Evolutionary conservation across 257 asterid species (phyloP).

Genomic region (Galeopsis tetrahit): DNA sequence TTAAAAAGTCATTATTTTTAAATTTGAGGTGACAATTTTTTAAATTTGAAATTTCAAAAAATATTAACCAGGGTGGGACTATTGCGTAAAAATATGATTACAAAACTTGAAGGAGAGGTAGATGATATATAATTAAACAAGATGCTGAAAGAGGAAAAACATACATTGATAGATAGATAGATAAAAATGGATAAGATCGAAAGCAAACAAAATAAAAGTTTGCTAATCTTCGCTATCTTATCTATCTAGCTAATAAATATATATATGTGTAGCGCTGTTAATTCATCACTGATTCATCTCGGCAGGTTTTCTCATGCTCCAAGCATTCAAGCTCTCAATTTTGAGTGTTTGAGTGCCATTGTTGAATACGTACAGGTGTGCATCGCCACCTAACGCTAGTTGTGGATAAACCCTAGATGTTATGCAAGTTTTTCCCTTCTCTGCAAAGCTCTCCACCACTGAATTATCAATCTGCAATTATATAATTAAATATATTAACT

Average conservation of each 20-base stretch:
- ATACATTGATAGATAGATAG: background rate
- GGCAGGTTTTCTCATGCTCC: slow-evolving; percentile 54
- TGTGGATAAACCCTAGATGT: slow-evolving; percentile 57
- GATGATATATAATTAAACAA: too few species aligned
- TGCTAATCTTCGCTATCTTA: too few species aligned
- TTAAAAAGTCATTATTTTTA: too few species aligned
- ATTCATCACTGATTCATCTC: slow-evolving; percentile 41
- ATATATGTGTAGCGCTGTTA: background rate
- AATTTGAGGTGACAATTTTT: too few species aligned
- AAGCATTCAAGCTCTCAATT: slow-evolving; percentile 45
- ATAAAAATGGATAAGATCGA: background rate
- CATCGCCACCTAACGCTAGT: slow-evolving; percentile 38
- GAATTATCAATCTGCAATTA: slow-evolving; percentile 47
- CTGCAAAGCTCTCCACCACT: slow-evolving; percentile 64
- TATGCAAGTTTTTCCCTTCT: slow-evolving; percentile 52
- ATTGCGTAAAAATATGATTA: too few species aligned
- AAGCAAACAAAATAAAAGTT: background rate
- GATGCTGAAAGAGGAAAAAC: too few species aligned
- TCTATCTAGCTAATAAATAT: background rate
- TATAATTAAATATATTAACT: too few species aligned
- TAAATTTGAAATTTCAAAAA: too few species aligned
- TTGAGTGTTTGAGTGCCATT: slow-evolving; percentile 47
- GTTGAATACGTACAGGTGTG: slow-evolving; percentile 54
- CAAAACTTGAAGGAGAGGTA: too few species aligned
- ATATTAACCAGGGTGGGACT: too few species aligned